A percentile compares a stretch with the other conserved stretches of the same genome.
phyloP scores from a whole-genome alignment of 257 asterid genomes.

The Anisodus acutangulus region DNA sequence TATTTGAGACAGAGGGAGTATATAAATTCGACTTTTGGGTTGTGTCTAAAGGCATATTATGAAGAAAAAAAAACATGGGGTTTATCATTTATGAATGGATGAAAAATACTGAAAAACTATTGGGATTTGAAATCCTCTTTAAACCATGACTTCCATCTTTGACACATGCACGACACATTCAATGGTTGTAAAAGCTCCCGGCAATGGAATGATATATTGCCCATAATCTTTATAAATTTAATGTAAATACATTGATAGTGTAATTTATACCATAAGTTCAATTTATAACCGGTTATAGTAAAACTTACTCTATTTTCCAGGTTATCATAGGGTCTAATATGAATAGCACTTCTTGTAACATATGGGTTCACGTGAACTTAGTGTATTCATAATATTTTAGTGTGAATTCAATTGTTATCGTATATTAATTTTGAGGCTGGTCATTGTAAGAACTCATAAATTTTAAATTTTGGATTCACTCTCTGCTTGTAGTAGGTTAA shows the following conservation, averaged over 20 bases:
- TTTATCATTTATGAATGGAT: neutral
- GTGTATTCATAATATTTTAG: neutral
- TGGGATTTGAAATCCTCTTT: neutral
- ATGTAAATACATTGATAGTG: neutral
- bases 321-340: neutral
- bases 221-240: neutral
- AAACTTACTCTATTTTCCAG: neutral
- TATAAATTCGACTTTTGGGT: constrained; percentile 12
- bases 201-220: neutral
- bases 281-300: neutral
- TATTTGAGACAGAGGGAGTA: too few species aligned
- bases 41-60: constrained; percentile 22
- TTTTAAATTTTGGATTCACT: neutral
- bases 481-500: too few species aligned
- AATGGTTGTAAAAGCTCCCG: constrained; percentile 2
- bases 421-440: neutral
- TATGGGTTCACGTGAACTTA: neutral
- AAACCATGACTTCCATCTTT: neutral
- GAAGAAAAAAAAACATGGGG: neutral
- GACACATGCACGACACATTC: constrained; percentile 6
- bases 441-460: neutral
- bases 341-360: too few species aligned
- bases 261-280: neutral
- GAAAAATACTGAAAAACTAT: neutral
- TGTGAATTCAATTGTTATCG: neutral